A percentile compares a stretch with the other conserved stretches of the same genome.
phyloP scores from a whole-genome alignment of 2,329 filamentous ascomycete species.

The Nothomitra cinnamomea region DNA sequence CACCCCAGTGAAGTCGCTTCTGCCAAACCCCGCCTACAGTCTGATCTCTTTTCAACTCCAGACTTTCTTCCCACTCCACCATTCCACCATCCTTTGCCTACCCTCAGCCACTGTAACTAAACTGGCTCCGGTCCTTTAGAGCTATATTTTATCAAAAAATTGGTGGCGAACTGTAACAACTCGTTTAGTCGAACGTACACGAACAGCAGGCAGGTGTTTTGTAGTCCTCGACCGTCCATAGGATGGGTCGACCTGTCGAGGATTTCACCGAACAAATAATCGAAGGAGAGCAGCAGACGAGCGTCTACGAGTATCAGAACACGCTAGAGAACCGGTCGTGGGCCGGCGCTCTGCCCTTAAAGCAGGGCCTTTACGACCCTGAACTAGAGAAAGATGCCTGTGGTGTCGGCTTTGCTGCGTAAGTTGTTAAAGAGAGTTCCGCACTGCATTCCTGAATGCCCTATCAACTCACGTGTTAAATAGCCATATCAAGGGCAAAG shows the following conservation, averaged over 20 bases:
- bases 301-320: slow-evolving; percentile 70
- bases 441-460: slow-evolving; percentile 7
- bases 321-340: slow-evolving; percentile 69
- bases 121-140: not conserved
- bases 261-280: slow-evolving; percentile 29
- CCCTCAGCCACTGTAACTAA: not conserved
- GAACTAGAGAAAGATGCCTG: slow-evolving; percentile 97
- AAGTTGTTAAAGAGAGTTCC: slow-evolving; percentile 24
- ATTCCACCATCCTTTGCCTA: not conserved
- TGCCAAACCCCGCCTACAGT: not conserved
- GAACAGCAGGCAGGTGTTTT: not conserved
- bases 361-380: slow-evolving; percentile 97
- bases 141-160: not conserved
- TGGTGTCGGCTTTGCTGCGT: slow-evolving; percentile 98
- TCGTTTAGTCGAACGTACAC: not conserved
- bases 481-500: slow-evolving; percentile 91
- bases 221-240: not conserved
- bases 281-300: slow-evolving; percentile 29
- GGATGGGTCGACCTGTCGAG: slow-evolving; percentile 32
- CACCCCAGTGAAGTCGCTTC: not conserved
- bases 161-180: not conserved
- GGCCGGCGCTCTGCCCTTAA: slow-evolving; percentile 89
- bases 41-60: not conserved
- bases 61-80: not conserved
- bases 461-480: slow-evolving; percentile 3